phyloP scores from a whole-genome alignment of 805 yeast genomes.

The Helenozyma baotianmanensis region DNA sequence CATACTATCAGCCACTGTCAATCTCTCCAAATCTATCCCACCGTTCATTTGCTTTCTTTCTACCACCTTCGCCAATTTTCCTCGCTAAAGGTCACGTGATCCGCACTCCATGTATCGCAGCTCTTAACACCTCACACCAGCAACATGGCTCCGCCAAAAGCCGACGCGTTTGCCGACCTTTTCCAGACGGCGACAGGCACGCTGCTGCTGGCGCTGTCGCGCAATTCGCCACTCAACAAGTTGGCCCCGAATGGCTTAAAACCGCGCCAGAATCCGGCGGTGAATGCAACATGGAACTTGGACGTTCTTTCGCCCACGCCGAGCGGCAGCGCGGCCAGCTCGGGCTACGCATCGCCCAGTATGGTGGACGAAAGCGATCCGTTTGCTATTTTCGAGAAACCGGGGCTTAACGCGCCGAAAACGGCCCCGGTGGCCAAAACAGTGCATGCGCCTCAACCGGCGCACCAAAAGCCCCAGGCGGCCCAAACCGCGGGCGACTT shows the following conservation, averaged over 20 bases:
- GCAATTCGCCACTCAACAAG: slow-evolving; percentile 11
- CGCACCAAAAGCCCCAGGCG: neutral
- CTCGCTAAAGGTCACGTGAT: no score
- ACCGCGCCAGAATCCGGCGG: slow-evolving; percentile 1
- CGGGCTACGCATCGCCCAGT: no score
- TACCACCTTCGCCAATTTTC: no score
- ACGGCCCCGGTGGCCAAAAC: no score
- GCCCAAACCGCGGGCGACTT: slow-evolving; percentile 5
- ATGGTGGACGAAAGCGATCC: slow-evolving; percentile 15
- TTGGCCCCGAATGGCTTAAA: slow-evolving; percentile 7
- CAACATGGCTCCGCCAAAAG: slow-evolving; percentile 31
- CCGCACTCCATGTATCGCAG: no score
- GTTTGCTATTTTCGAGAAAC: slow-evolving; percentile 19
- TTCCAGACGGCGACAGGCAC: slow-evolving; percentile 28
- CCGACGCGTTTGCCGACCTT: slow-evolving; percentile 43
- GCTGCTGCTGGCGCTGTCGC: slow-evolving; percentile 8
- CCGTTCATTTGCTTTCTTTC: no score
- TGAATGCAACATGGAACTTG: slow-evolving; percentile 5
- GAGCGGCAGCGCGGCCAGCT: slow-evolving; percentile 2
- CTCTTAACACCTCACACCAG: no score
- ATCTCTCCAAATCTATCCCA: neutral
- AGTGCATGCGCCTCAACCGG: no score
- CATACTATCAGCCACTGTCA: slow-evolving; percentile 1
- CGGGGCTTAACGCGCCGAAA: neutral
- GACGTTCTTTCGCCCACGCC: slow-evolving; percentile 9